These are phyloP conservation scores for Emericellopsis cladophorae DNA, from an alignment of 2,329 filamentous ascomycete genomes.

Conservation along the genomic window DNA sequence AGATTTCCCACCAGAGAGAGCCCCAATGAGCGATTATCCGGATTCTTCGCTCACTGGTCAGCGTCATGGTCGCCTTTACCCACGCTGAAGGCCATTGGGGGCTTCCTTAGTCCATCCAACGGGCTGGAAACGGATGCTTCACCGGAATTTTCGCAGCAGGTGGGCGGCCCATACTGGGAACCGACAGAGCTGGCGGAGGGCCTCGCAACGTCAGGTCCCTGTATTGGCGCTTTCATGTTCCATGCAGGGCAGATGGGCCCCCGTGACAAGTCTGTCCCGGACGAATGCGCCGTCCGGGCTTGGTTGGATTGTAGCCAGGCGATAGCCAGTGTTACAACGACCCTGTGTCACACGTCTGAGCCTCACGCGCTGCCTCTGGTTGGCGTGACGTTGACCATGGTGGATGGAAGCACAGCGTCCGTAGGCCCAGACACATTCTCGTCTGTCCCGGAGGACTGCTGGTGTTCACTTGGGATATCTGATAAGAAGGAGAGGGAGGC, in stretches of 20 bases:
- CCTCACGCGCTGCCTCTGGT: background rate
- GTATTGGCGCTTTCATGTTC: background rate
- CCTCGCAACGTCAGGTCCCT: background rate
- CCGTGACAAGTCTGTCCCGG: background rate
- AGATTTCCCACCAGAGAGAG: background rate
- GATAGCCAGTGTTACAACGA: background rate
- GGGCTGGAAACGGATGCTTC: no score
- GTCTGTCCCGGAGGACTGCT: no score
- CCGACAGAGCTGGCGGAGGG: background rate
- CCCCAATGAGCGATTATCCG: background rate
- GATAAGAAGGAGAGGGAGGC: no score
- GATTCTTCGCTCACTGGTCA: background rate
- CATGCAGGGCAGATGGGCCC: no score
- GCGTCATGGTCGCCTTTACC: background rate
- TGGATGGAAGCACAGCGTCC: background rate
- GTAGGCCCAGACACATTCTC: background rate
- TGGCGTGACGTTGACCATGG: background rate
- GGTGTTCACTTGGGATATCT: no score
- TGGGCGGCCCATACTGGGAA: no score
- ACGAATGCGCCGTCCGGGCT: background rate
- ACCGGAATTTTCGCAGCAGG: no score
- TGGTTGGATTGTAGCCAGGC: background rate
- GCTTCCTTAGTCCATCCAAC: background rate
- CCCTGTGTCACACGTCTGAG: background rate
- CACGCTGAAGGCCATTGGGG: background rate